Evolutionary conservation across 768 basidiomycete genomes (phyloP), one percentile per base, ranked within the genome.

Genomic region (Mycena vitilis): DNA sequence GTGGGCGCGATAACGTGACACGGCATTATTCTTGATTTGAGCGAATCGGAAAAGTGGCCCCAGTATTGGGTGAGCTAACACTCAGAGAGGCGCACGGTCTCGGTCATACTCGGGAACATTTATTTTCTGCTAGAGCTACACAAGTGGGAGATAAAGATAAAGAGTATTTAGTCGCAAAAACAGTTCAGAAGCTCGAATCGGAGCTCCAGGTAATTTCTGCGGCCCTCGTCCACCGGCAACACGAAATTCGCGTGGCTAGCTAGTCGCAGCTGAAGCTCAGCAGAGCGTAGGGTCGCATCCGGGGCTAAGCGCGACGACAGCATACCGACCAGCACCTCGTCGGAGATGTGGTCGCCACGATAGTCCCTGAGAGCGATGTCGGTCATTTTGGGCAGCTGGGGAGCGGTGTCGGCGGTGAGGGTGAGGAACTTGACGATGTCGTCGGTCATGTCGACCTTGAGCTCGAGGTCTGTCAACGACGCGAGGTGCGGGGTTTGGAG

Each of bases 331-430:
- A 69, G 15, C 53, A 30, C 48, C 10, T 51, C 68, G 20, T 65
- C 59, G 30, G 54, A 56, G n/a, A 69, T 65, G 22, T 69, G 68
- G 37, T 61, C 63, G 12, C 68, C 68, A 4, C 68, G 63, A 42
- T 48, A 34, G 54, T 69, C 68, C 15, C 16, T 58, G 38, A 69
- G 59, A 9, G 34, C 47, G 7, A 69, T 15, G 7, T 48, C 58
- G 16, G 47, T 60, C 68, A 69, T 20, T 52, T 69, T 57, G 1
- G 63, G 53, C n/a, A 65, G 52, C 54, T 5, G 42, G 3, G 38
- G 16, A 23, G 36, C 53, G 11, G 30, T 36, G 8, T 54, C 60
- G 37, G 53, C 23, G n/a, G 34, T 44, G 8, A 37, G 52, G 22
- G 68, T 69, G 13, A 69, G 54, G 18, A 65, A 65, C 2, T 62